phyloP scores from a whole-genome alignment of 148 eudicot genomes.

The Bassia scoparia region DNA sequence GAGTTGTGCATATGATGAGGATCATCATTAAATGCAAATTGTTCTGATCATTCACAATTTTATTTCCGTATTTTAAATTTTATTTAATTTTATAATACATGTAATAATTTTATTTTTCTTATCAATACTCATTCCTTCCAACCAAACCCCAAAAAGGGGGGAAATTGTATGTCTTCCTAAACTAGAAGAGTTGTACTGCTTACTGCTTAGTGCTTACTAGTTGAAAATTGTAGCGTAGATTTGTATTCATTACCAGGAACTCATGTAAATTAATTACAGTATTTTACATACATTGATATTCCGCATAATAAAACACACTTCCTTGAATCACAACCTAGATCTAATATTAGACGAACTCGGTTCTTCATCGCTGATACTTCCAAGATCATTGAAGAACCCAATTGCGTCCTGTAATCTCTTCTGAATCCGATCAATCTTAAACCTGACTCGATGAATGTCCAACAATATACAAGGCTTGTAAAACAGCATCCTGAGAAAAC shows the following conservation, averaged over 20 bases:
- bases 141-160: too few relatives aligned
- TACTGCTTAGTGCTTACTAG: too few relatives aligned
- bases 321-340: constrained; percentile 11
- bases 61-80: too few relatives aligned
- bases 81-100: too few relatives aligned
- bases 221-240: too few relatives aligned
- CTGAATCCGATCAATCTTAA: constrained; percentile 17
- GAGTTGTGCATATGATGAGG: not conserved
- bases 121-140: too few relatives aligned
- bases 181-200: too few relatives aligned
- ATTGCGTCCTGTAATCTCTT: constrained; percentile 3
- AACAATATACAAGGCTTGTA: constrained; percentile 1
- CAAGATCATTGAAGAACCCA: constrained; percentile 6
- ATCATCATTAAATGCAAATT: not conserved
- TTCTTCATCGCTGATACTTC: not conserved
- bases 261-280: not conserved
- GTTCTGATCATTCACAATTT: not conserved
- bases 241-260: too few relatives aligned
- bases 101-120: too few relatives aligned
- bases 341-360: constrained; percentile 1
- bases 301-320: not conserved
- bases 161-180: too few relatives aligned
- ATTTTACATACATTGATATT: not conserved
- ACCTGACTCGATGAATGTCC: not conserved
- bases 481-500: not conserved